Evolutionary conservation across 352 stramenopile genomes (phyloP), one percentile per base, ranked within the genome.

Genomic region (Phytophthora europaea): DNA sequence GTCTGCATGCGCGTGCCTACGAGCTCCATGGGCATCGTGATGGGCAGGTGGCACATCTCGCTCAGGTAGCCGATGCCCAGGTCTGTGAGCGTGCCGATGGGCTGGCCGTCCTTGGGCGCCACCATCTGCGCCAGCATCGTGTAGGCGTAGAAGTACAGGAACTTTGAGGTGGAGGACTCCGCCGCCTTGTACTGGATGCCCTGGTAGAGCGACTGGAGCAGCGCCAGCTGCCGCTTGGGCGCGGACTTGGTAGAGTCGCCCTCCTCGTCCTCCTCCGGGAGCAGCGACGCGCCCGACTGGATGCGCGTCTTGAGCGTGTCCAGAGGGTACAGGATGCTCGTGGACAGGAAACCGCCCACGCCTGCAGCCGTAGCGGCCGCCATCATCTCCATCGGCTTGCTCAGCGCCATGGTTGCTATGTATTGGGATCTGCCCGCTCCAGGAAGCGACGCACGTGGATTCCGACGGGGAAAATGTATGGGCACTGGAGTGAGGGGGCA

Each of bases 71-170:
- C 91, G 48, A 97, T 84, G 28, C 85, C 72, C 47, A 97, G 69
- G 61, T 96, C 91, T 38, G 81, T 90, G 22, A 78, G 57, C 23
- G 89, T 95, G 36, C 84, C 68, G 38, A 95, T 85, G 53, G 85
- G 80, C 53, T 82, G 78, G 40, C 84, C 87, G 61, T 92, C 76
- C n/a, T 82, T 79, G 1, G 84, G 84, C 58, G 84, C 76, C 45
- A 87, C 85, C 31, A 87, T 67, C 67, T 93, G 85, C 61, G 85
- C 67, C 56, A 95, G 77, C 76, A 94, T 81, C 63, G 91, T 95
- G 80, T 97, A 97, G 40, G 86, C 82, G 72, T 97, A 97, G 65
- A 97, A 97, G 80, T 97, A 97, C 50, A 97, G 64, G 68, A 97
- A 97, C 78, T 97, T 97, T 73, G 90, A 95, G 26, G 88, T 84